Conservation (phyloP, 2,329 filamentous ascomycete species). For the Xylaria sp. region DNA sequence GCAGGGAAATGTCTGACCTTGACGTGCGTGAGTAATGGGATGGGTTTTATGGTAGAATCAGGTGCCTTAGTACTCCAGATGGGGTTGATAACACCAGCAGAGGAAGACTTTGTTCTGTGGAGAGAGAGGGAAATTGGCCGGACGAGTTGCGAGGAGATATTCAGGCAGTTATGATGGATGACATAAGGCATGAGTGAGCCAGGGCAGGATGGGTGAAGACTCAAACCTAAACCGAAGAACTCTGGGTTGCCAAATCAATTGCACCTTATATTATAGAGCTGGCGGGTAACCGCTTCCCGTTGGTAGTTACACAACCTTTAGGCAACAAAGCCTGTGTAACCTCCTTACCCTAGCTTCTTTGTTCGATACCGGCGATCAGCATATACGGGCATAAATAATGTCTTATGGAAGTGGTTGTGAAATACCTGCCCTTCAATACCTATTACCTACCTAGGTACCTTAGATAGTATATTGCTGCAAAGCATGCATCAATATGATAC, state of each 20-base stretch:
- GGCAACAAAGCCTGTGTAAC: background rate
- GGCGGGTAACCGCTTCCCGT: background rate
- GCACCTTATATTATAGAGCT: background rate
- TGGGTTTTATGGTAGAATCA: background rate
- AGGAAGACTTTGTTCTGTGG: background rate
- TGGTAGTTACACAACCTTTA: background rate
- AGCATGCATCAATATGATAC: background rate
- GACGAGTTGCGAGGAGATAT: background rate
- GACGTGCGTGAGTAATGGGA: background rate
- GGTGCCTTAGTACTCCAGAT: background rate
- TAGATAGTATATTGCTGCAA: background rate
- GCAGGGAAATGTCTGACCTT: background rate
- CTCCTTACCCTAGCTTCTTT: background rate
- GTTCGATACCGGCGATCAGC: background rate
- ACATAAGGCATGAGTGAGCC: background rate
- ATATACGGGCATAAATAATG: no score
- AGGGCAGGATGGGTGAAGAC: background rate
- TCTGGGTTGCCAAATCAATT: background rate
- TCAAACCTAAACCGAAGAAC: background rate
- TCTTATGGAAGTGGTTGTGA: no score
- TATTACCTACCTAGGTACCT: background rate
- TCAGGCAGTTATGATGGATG: background rate
- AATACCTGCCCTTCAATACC: no score
- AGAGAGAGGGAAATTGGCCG: background rate
- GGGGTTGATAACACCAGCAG: background rate